Percentiles rank a stretch among this genome's conserved stretches.
These are phyloP conservation scores for Ogataea nitratoaversa DNA, from an alignment of 805 yeast genomes.

Conservation along the genomic window DNA sequence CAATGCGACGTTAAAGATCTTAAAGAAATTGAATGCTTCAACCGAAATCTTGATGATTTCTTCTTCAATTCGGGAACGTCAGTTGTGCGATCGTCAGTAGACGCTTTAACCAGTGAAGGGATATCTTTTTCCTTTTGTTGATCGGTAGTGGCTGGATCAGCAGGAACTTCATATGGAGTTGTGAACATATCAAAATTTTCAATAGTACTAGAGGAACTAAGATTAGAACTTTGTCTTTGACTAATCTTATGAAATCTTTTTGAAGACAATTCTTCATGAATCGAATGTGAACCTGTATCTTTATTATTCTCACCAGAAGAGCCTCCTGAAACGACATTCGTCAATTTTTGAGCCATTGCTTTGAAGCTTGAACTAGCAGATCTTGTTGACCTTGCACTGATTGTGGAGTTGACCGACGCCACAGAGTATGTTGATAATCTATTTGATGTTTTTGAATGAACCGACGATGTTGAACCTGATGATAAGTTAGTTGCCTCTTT, in stretches of 20 bases:
- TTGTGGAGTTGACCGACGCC: constrained; percentile 10
- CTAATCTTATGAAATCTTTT: constrained; percentile 1
- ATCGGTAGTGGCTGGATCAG: not conserved
- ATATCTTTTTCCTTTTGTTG: not conserved
- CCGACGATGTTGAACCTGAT: not conserved
- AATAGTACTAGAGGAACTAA: not conserved
- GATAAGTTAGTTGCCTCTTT: not conserved
- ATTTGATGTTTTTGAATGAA: constrained; percentile 6
- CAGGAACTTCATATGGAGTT: not conserved
- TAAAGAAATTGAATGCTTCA: constrained; percentile 29
- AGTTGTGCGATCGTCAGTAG: no score
- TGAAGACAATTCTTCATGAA: not conserved
- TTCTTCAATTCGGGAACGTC: constrained; percentile 13
- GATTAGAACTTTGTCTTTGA: constrained; percentile 3
- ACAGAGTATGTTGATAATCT: constrained; percentile 16
- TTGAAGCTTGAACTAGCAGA: constrained; percentile 21
- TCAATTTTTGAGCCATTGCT: constrained; percentile 20
- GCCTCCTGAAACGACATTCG: constrained; percentile 13
- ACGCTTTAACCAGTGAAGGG: no score
- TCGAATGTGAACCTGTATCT: not conserved
- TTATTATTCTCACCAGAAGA: not conserved
- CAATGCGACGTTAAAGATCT: constrained; percentile 21
- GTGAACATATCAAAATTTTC: not conserved
- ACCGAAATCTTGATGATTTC: constrained; percentile 20
- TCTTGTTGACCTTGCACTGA: no score